These are phyloP conservation scores for Cucurbita ficifolia DNA, from an alignment of 306 rosid genomes.

Conservation along the genomic window DNA sequence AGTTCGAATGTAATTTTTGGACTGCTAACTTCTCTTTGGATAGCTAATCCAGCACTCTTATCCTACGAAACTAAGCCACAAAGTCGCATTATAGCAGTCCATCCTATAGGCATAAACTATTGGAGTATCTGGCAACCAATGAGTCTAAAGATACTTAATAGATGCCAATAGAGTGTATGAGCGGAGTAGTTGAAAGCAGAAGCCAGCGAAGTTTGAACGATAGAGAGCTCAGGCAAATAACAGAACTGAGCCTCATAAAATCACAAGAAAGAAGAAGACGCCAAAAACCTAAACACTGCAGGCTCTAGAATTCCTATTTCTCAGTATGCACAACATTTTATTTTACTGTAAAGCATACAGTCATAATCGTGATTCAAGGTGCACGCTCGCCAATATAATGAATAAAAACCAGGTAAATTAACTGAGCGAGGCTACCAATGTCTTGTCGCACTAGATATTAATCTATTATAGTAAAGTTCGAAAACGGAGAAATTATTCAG, in stretches of 20 bases:
- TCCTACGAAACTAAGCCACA: neutral
- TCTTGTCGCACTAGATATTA: neutral
- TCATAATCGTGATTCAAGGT: neutral
- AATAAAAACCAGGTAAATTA: neutral
- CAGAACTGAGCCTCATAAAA: neutral
- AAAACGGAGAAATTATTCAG: neutral
- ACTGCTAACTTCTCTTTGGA: neutral
- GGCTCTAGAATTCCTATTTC: neutral
- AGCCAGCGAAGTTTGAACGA: neutral
- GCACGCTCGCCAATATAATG: conserved; percentile 3
- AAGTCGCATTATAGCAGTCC: neutral
- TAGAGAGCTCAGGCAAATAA: neutral
- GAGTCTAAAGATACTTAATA: neutral
- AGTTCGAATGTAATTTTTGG: neutral
- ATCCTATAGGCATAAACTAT: neutral
- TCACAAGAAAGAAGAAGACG: neutral
- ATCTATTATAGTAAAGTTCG: neutral
- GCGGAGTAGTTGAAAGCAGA: neutral
- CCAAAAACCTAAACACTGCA: neutral
- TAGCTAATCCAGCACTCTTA: neutral
- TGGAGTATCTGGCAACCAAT: neutral
- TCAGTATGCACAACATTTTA: neutral
- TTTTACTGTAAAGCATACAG: neutral
- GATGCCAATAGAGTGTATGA: neutral
- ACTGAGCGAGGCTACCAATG: neutral